These are phyloP conservation scores for Coemansia pectinata DNA, from an alignment of 192 early-diverging fungal genomes.

Conservation along the genomic window DNA sequence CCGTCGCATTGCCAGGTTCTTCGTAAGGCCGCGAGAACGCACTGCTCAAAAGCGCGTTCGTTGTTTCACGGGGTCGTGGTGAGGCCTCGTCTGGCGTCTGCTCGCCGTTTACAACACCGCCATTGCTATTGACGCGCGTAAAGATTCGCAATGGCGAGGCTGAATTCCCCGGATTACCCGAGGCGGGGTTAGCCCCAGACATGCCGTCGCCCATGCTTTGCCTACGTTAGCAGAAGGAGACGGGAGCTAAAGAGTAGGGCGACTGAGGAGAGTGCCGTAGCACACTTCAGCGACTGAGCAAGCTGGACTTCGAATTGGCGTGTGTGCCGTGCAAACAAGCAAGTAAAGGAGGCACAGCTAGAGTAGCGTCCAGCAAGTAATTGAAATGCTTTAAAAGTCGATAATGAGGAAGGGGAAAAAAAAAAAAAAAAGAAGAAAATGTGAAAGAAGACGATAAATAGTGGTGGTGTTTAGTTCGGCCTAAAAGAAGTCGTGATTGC, in stretches of 20 bases:
- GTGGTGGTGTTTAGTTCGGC: neutral
- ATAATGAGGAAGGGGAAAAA: neutral
- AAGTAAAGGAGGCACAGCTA: neutral
- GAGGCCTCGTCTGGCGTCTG: constrained; percentile 18
- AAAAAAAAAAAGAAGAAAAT: neutral
- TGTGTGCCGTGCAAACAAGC: neutral
- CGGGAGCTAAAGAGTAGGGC: neutral
- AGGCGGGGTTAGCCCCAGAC: constrained; percentile 18
- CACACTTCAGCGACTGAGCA: no score
- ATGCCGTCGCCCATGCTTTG: constrained; percentile 38
- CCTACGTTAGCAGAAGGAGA: neutral
- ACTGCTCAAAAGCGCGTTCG: constrained; percentile 31
- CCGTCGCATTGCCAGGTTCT: constrained; percentile 9
- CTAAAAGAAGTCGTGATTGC: no score
- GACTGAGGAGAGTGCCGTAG: neutral
- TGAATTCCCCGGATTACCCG: constrained; percentile 28
- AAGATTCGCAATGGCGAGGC: constrained; percentile 48
- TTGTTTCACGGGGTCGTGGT: constrained; percentile 20
- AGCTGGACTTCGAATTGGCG: neutral
- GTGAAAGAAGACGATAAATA: neutral
- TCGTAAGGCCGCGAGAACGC: constrained; percentile 27
- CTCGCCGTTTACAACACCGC: constrained; percentile 10
- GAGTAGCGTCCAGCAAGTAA: neutral
- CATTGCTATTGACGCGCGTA: constrained; percentile 27
- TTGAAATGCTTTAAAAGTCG: neutral